Conservation (phyloP, 2,329 filamentous ascomycete genomes). For the Dothidotthia symphoricarpi region DNA sequence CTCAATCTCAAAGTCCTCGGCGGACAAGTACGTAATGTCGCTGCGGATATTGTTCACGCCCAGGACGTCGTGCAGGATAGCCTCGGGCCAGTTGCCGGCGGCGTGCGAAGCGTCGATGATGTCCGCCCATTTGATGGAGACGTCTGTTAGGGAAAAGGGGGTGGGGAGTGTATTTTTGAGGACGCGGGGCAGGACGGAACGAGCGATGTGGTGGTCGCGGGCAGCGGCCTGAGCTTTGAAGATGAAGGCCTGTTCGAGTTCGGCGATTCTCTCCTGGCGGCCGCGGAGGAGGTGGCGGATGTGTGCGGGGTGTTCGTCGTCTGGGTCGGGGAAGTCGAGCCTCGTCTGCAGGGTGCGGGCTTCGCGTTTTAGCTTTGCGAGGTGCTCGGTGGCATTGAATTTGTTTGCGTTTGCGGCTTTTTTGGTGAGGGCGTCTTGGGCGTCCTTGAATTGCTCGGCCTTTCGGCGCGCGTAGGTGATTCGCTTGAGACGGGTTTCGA, state of each 20-base stretch:
- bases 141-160: constrained; percentile 26
- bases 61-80: constrained; percentile 24
- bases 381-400: constrained; percentile 17
- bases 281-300: constrained; percentile 13
- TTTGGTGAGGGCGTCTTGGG: constrained; percentile 14
- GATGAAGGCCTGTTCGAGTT: constrained; percentile 24
- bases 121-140: constrained; percentile 37
- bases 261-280: constrained; percentile 13
- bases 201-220: constrained; percentile 22
- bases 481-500: constrained; percentile 23
- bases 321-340: constrained; percentile 12
- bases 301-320: constrained; percentile 8
- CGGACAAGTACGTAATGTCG: constrained; percentile 13
- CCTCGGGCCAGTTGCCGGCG: constrained; percentile 18
- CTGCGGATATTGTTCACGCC: constrained; percentile 12
- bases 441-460: constrained; percentile 21
- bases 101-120: constrained; percentile 34
- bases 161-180: constrained; percentile 18
- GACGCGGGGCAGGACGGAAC: constrained; percentile 22
- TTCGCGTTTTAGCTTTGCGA: constrained; percentile 15
- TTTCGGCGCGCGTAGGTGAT: constrained; percentile 27
- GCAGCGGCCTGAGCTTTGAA: constrained; percentile 17
- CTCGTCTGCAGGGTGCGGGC: constrained; percentile 11
- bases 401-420: constrained; percentile 22
- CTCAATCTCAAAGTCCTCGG: constrained; percentile 22